Conservation (phyloP, 108 stramenopile genomes). For the Parietichytrium sp. region DNA sequence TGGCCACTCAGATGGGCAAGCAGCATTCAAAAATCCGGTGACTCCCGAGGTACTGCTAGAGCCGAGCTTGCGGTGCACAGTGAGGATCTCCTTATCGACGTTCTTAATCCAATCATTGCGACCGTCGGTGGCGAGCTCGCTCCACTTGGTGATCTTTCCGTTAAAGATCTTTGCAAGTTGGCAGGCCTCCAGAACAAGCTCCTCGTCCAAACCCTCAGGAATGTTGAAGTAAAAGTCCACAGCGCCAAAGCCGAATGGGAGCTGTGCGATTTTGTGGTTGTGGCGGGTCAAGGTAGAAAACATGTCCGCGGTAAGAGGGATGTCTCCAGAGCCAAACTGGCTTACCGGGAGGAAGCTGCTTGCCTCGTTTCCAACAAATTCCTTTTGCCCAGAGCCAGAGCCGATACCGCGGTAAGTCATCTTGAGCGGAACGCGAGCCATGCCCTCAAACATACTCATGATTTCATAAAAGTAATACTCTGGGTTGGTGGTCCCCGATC, state of each 20-base stretch:
- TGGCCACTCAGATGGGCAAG: slow-evolving; percentile 70
- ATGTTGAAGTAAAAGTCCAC: slow-evolving; percentile 75
- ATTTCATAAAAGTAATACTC: slow-evolving; percentile 77
- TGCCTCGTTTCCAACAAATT: slow-evolving; percentile 68
- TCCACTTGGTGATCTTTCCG: slow-evolving; percentile 72
- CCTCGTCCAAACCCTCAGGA: slow-evolving; percentile 33
- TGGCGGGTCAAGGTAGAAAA: slow-evolving; percentile 21
- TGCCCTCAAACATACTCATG: slow-evolving; percentile 63
- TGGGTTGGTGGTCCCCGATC: slow-evolving; percentile 82
- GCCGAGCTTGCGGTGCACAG: slow-evolving; percentile 70
- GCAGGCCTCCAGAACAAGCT: slow-evolving; percentile 69
- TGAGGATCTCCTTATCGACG: slow-evolving; percentile 56
- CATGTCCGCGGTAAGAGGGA: slow-evolving; percentile 63
- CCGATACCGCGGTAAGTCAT: slow-evolving; percentile 84
- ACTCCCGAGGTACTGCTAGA: slow-evolving; percentile 69
- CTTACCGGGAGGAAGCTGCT: slow-evolving; percentile 46
- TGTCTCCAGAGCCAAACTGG: slow-evolving; percentile 77
- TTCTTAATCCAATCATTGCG: neutral
- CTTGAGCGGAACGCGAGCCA: slow-evolving; percentile 63
- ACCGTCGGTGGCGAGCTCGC: slow-evolving; percentile 37
- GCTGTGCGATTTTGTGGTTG: slow-evolving; percentile 64
- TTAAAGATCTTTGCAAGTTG: slow-evolving; percentile 71
- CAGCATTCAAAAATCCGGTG: slow-evolving; percentile 54
- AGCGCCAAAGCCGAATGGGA: slow-evolving; percentile 73
- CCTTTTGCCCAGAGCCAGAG: slow-evolving; percentile 69